Conservation (phyloP, 2,329 filamentous ascomycete species). For the Cadophora sp. region DNA sequence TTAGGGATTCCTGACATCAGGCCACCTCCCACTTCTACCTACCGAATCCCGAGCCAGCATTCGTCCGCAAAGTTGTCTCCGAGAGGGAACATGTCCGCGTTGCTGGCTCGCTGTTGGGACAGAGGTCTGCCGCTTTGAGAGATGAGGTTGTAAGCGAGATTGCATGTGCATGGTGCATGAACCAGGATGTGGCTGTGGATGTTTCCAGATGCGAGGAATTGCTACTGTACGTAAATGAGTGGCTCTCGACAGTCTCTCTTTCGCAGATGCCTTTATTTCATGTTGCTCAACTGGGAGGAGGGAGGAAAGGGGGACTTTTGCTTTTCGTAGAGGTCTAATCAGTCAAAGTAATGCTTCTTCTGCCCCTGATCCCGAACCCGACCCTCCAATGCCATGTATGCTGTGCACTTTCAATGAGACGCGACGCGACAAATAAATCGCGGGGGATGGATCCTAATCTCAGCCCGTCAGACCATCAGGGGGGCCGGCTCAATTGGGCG, state of each 20-base stretch:
- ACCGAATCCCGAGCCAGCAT: background rate
- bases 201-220: slow-evolving; percentile 1
- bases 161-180: slow-evolving; percentile 18
- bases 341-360: background rate
- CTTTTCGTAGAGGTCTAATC: background rate
- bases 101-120: background rate
- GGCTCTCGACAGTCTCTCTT: slow-evolving; percentile 1
- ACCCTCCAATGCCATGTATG: background rate
- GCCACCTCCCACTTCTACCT: background rate
- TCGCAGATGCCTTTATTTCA: background rate
- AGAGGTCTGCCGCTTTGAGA: slow-evolving; percentile 8
- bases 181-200: slow-evolving; percentile 19
- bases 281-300: background rate
- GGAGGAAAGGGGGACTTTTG: background rate
- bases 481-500: slow-evolving; percentile 10
- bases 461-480: background rate
- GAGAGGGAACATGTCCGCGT: background rate
- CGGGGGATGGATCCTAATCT: slow-evolving; percentile 12
- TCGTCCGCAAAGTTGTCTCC: background rate
- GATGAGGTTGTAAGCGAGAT: slow-evolving; percentile 15
- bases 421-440: slow-evolving; percentile 1
- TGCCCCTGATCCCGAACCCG: background rate
- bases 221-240: slow-evolving; percentile 1
- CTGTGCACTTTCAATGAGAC: slow-evolving; percentile 4
- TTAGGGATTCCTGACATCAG: background rate